Percentiles rank a stretch among this genome's conserved stretches.
phyloP scores from a whole-genome alignment of 345 rosid species.

The Eucalyptus albens region DNA sequence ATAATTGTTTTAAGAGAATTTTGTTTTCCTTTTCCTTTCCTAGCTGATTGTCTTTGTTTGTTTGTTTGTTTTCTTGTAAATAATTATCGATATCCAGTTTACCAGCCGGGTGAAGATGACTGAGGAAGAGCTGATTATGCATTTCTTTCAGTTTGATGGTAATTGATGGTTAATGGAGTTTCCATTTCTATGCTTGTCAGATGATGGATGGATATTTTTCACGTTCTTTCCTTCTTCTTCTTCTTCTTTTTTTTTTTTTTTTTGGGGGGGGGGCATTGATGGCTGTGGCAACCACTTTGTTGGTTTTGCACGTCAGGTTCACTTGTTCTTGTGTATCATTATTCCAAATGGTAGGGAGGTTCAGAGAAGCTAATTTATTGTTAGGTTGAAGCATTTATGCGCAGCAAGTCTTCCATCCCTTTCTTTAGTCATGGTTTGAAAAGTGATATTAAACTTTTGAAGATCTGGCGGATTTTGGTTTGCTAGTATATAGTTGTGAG shows the following conservation, averaged over 20 bases:
- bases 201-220: not conserved
- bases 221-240: not conserved
- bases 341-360: too few species aligned
- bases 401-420: not conserved
- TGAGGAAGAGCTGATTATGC: constrained; percentile 11
- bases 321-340: too few species aligned
- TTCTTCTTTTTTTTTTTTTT: fast-evolving
- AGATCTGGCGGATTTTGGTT: not conserved
- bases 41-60: too few species aligned
- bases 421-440: not conserved
- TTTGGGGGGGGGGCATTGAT: too few species aligned
- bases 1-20: too few species aligned
- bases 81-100: too few species aligned
- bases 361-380: too few species aligned
- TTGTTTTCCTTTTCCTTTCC: too few species aligned
- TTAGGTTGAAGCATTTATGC: not conserved
- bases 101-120: too few species aligned
- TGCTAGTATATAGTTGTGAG: not conserved
- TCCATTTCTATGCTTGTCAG: not conserved
- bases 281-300: too few species aligned
- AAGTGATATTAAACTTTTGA: not conserved
- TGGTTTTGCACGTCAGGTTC: too few species aligned
- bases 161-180: not conserved
- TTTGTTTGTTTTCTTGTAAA: too few species aligned
- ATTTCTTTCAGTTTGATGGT: constrained; percentile 86